Conservation (phyloP, 225 moss, liverwort and hornwort species). For the Bryoerythrophyllum caledonicum region DNA sequence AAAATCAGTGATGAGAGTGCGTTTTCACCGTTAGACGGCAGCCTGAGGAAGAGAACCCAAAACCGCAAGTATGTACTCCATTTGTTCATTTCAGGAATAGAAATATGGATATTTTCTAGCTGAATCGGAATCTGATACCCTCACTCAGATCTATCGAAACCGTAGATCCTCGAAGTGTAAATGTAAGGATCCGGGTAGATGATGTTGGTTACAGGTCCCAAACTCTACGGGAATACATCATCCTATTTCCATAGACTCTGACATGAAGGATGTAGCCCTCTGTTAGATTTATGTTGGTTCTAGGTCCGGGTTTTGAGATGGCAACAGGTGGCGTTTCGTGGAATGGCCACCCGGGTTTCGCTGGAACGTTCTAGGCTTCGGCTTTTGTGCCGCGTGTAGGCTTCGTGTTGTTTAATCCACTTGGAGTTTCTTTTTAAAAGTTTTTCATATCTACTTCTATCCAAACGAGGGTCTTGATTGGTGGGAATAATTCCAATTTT, state of each 20-base stretch:
- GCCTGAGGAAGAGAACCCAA: too few species aligned
- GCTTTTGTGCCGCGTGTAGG: background rate
- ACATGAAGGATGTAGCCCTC: rapidly evolving
- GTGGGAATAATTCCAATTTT: background rate
- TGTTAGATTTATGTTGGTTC: background rate
- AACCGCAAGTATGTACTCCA: too few species aligned
- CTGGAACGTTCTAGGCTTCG: background rate
- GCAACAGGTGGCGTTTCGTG: slow-evolving; percentile 29
- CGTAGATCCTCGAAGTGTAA: background rate
- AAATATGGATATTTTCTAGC: too few species aligned
- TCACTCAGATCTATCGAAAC: rapidly evolving
- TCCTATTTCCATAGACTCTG: too few species aligned
- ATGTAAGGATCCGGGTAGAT: too few species aligned
- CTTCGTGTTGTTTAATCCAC: background rate
- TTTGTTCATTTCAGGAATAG: rapidly evolving
- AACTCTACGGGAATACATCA: too few species aligned
- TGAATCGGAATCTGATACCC: too few species aligned
- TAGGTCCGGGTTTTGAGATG: background rate
- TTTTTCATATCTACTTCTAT: background rate
- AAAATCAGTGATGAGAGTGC: too few species aligned
- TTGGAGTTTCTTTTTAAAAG: background rate
- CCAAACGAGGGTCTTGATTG: background rate
- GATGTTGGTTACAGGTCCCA: background rate
- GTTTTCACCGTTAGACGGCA: too few species aligned
- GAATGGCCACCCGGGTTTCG: slow-evolving; percentile 13